Percentiles rank a stretch among this genome's conserved stretches.
Evolutionary conservation across 768 basidiomycete genomes (phyloP).

Genomic region (Tulasnella sp.): DNA sequence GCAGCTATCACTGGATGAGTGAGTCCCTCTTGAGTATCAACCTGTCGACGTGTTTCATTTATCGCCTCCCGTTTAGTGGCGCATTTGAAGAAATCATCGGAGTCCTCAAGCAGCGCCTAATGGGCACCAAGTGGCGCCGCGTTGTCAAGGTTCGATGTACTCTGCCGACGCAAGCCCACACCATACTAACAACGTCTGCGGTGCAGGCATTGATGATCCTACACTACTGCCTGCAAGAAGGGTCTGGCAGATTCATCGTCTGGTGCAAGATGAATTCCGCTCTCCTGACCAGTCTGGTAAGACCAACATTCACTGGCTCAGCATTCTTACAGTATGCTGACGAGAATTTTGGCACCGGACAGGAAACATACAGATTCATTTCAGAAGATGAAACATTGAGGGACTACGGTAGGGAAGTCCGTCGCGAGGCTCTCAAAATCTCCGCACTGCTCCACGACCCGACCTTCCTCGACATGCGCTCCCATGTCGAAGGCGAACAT

Average conservation of each 20-base stretch:
- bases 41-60: not conserved
- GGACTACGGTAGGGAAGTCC: conserved; percentile 13
- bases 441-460: conserved; percentile 8
- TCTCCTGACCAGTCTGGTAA: conserved; percentile 16
- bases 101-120: conserved; percentile 10
- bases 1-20: conserved; percentile 20
- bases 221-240: conserved; percentile 24
- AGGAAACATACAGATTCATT: conserved; percentile 19
- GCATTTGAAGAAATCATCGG: conserved; percentile 22
- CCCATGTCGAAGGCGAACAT: conserved; percentile 2
- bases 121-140: conserved; percentile 14
- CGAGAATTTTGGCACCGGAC: not conserved
- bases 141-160: conserved; percentile 14
- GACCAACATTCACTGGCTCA: not conserved
- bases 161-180: not conserved
- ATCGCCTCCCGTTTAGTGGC: not conserved
- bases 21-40: not conserved
- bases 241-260: conserved; percentile 6
- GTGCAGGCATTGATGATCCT: conserved; percentile 19
- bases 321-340: not conserved
- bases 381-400: conserved; percentile 1
- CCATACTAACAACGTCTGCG: not conserved
- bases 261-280: conserved; percentile 19
- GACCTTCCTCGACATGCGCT: conserved; percentile 17
- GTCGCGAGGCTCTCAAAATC: conserved; percentile 17